phyloP scores from a whole-genome alignment of 306 rosid genomes.

The Fagus crenata region DNA sequence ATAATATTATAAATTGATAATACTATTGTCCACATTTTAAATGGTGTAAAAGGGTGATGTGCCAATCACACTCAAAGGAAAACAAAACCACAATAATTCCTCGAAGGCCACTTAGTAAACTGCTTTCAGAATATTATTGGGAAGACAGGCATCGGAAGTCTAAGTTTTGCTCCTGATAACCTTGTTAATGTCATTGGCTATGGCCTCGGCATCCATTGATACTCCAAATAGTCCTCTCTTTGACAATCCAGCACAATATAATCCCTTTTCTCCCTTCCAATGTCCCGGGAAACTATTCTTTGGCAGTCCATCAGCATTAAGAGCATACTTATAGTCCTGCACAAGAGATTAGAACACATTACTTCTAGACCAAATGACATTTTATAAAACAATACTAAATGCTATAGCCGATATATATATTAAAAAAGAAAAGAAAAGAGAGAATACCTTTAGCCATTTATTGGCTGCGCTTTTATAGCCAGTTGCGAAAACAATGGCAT shows the following conservation, averaged over 20 bases:
- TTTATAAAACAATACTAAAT: background rate
- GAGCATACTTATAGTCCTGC: slow-evolving; percentile 43
- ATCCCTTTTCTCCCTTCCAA: slow-evolving; percentile 56
- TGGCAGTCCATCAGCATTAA: slow-evolving; percentile 51
- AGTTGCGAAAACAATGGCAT: slow-evolving; percentile 64
- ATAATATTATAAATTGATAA: too few species aligned
- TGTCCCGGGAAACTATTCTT: slow-evolving; percentile 43
- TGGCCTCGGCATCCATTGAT: slow-evolving; percentile 44
- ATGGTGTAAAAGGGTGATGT: too few species aligned
- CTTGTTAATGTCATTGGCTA: slow-evolving; percentile 41
- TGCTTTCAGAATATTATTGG: too few species aligned
- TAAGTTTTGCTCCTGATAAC: background rate
- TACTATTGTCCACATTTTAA: too few species aligned
- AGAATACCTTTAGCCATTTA: slow-evolving; percentile 59
- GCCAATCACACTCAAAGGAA: too few species aligned
- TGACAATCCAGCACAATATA: slow-evolving; percentile 60
- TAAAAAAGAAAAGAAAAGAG: background rate
- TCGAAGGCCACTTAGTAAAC: too few species aligned
- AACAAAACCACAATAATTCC: too few species aligned
- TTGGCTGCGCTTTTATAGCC: slow-evolving; percentile 55
- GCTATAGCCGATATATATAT: background rate
- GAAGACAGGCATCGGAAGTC: too few species aligned
- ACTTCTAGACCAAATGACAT: too few species aligned
- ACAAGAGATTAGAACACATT: background rate
- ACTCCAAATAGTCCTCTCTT: slow-evolving; percentile 55